phyloP scores from a whole-genome alignment of 2,329 filamentous ascomycete genomes.

The Microdochium bolleyi region DNA sequence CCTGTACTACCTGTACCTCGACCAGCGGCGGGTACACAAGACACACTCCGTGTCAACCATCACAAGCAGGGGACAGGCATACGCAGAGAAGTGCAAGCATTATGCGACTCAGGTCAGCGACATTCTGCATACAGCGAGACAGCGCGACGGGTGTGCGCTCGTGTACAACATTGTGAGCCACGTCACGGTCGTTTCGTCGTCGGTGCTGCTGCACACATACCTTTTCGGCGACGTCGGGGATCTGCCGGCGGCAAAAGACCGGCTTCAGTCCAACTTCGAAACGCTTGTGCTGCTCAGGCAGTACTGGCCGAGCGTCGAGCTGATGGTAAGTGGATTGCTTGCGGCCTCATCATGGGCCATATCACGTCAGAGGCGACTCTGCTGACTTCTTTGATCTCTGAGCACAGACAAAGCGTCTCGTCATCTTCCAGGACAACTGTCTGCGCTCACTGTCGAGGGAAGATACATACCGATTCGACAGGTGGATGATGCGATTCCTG shows the following conservation, averaged over 20 bases:
- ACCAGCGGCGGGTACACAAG: conserved; percentile 12
- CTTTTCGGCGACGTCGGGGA: conserved; percentile 22
- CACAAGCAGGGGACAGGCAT: conserved; percentile 10
- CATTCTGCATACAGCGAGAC: conserved; percentile 16
- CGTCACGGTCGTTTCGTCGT: conserved; percentile 24
- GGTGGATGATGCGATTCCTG: conserved; percentile 37
- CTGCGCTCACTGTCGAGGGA: conserved; percentile 12
- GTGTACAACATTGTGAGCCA: conserved; percentile 25
- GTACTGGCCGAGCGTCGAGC: conserved; percentile 24
- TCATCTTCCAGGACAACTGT: conserved; percentile 23
- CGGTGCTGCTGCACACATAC: conserved; percentile 22
- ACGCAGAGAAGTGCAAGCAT: conserved; percentile 18
- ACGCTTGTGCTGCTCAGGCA: conserved; percentile 19
- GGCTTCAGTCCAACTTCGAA: conserved; percentile 22
- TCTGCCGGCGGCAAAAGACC: conserved; percentile 11
- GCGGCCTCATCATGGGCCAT: neutral
- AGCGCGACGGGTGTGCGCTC: conserved; percentile 14
- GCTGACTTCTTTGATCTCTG: neutral
- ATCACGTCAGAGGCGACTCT: conserved; percentile 1
- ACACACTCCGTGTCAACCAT: conserved; percentile 12
- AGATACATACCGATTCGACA: conserved; percentile 32
- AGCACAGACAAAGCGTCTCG: conserved; percentile 19
- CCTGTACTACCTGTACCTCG: conserved; percentile 24
- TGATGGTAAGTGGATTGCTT: conserved; percentile 15
- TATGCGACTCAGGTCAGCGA: conserved; percentile 21